Evolutionary conservation across 352 stramenopile species (phyloP), one percentile per base, ranked within the genome.

Genomic region (Albugo candida): DNA sequence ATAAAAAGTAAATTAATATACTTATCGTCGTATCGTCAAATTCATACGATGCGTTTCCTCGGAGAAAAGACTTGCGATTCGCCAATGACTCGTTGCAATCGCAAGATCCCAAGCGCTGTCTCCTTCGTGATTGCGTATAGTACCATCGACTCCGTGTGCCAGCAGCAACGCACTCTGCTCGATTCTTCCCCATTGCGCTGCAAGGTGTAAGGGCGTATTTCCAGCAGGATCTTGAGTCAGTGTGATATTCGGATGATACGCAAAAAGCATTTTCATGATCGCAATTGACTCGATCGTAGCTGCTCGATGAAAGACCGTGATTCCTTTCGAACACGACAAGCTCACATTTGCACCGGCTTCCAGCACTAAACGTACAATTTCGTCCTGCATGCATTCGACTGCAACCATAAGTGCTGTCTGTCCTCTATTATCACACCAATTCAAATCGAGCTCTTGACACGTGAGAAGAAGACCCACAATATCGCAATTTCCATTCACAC

Each of bases 151-250:
- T 31, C 24, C 24, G 8, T 70, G 48, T 55, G 55, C 47, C 54
- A 73, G 31, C n/a, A 82, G 55, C 34, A 78, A 34, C 37, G 73
- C 57, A 38, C 67, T 76, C 40, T 77, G 70, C 13, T 48, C 47
- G 39, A 63, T 49, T 49, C 61, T 67, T 13, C 70, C 70, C 2
- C 48, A 60, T 38, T 77, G 66, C 0, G 70, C 65, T 0, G 70
- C 70, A 13, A 81, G 64, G 14, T 79, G 65, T 14, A 81, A 48
- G 13, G 70, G 65, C 1, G 70, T 81, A 48, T 73, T 73, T 44
- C 60, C 55, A 31, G 24, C 24, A 10, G 24, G 24, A 31, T 8
- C 24, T 3, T 10, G 24, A 8, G 3, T 31, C 24, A 31, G 8
- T 10, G 3, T 78, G 18, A 81, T 62, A 13, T 63, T 57, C 6